These are phyloP conservation scores for Melaleuca quinquenervia DNA, from an alignment of 345 rosid genomes.

Conservation along the genomic window DNA sequence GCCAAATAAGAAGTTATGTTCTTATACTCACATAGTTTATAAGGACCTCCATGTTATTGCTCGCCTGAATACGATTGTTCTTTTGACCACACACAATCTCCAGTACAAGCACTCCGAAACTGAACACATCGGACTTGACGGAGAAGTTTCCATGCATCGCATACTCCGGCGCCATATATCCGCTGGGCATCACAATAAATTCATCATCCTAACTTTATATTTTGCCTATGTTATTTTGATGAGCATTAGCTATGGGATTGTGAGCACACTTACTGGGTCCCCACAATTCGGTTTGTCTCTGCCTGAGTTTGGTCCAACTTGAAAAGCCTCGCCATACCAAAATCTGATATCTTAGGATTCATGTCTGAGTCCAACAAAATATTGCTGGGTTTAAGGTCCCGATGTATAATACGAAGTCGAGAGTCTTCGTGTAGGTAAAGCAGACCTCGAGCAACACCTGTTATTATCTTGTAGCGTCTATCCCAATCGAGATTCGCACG, in stretches of 20 bases:
- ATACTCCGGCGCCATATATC: conserved; percentile 42
- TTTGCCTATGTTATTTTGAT: background rate
- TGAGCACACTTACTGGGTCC: conserved; percentile 23
- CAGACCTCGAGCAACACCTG: conserved; percentile 29
- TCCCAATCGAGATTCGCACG: conserved; percentile 11
- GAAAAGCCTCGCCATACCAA: conserved; percentile 43
- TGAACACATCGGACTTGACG: conserved; percentile 41
- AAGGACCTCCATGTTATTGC: conserved; percentile 12
- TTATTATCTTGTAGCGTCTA: conserved; percentile 17
- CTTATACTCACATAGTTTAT: conserved; percentile 19
- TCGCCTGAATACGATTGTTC: conserved; percentile 5
- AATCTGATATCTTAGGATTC: conserved; percentile 37
- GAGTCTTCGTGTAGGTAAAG: conserved; percentile 42
- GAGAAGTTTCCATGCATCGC: conserved; percentile 36
- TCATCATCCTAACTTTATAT: background rate
- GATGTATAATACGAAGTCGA: conserved; percentile 27
- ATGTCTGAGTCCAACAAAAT: conserved; percentile 25
- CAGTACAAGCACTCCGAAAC: conserved; percentile 37
- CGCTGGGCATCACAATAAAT: conserved; percentile 12
- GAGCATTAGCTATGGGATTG: background rate
- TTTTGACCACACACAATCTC: conserved; percentile 40
- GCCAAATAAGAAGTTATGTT: background rate
- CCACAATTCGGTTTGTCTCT: conserved; percentile 18
- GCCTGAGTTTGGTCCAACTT: conserved; percentile 23
- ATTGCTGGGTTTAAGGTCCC: conserved; percentile 35